Base-by-base conservation (phyloP, 2,329 filamentous ascomycete species). In the Fusarium sp. region DNA sequence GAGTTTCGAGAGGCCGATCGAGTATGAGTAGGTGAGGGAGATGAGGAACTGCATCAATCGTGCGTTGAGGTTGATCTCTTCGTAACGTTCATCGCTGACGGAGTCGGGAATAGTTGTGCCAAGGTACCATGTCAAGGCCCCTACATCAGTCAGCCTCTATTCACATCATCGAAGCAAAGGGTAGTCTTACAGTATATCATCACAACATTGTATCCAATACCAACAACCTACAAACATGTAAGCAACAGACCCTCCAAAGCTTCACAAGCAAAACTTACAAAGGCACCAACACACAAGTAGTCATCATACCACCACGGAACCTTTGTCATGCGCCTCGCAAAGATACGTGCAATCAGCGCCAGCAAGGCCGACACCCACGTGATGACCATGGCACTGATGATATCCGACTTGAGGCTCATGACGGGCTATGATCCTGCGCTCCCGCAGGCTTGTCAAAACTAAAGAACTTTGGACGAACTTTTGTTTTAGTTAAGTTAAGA, bases 1-100 rank as follows among this genome's bases (percentile, higher is more conserved):
- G 0, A 80, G 57, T 64, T 81, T 81, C 0, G 75, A 74, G 2
- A 71, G 72, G 7, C 74, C 78, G 23, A 81, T 75, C 9, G 79
- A 77, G 44, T 72, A 77, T 6, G 75, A 69, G 28, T 81, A 81
- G 21, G 56, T 73, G 8, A 46, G 64, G 0, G 74, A 75, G 35
- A 66, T 65, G 12, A 71, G 62, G 33, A 72, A 76, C 43, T 67
- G 66, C 63, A 77, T 68, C 13, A 72, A 30, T 38, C 75, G 56
- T 0, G 69, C 64, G 10, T 74, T 25, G 7, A 67, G 33, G 16
- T 73, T 60, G 21, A 77, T 74, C 13, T 64, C 52, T 7, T 77
- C 69, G 19, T 72, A 72, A 10, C 60, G 30, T 19, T 60, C 64
- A 5, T 59, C 19, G 28, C 43, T 32, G 18, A 77, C 44, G 1